Conservation (phyloP, 2,329 filamentous ascomycete genomes). For the Macrophomina pseudophaseolina region DNA sequence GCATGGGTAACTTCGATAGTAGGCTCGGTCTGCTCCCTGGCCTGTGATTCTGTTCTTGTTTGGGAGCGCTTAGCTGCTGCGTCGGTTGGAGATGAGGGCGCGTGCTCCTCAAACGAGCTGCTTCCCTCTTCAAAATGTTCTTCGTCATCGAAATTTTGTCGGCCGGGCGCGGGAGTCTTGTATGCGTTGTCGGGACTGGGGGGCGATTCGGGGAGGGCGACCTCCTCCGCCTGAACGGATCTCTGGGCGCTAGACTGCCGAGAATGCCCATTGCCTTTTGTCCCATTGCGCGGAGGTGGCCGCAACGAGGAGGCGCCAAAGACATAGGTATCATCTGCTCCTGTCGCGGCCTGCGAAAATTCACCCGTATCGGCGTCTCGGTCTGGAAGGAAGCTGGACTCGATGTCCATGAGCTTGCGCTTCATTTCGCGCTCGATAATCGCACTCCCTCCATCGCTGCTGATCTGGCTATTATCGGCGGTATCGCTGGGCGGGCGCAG, state of each 20-base stretch:
- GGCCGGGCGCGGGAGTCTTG: constrained; percentile 46
- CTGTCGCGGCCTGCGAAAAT: constrained; percentile 35
- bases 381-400: constrained; percentile 68
- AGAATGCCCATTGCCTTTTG: constrained; percentile 2
- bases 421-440: constrained; percentile 65
- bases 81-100: constrained; percentile 51
- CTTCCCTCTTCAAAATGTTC: constrained; percentile 37
- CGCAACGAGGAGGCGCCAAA: constrained; percentile 41
- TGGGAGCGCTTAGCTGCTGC: constrained; percentile 46
- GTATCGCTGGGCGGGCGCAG: constrained; percentile 36
- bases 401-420: constrained; percentile 64
- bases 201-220: constrained; percentile 38
- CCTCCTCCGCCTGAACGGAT: constrained; percentile 25
- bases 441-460: constrained; percentile 45
- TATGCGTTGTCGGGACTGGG: constrained; percentile 49
- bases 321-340: constrained; percentile 54
- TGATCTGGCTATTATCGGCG: constrained; percentile 36
- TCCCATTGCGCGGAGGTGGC: constrained; percentile 4
- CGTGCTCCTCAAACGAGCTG: constrained; percentile 39
- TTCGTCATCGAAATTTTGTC: constrained; percentile 31
- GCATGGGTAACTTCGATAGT: constrained; percentile 21
- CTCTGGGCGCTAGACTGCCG: constrained; percentile 13
- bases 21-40: constrained; percentile 20
- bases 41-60: constrained; percentile 27
- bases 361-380: constrained; percentile 55